Evolutionary conservation across 495 filamentous ascomycete genomes (phyloP), one percentile per base, ranked within the genome.

Genomic region (Trichoderma asperelloides): DNA sequence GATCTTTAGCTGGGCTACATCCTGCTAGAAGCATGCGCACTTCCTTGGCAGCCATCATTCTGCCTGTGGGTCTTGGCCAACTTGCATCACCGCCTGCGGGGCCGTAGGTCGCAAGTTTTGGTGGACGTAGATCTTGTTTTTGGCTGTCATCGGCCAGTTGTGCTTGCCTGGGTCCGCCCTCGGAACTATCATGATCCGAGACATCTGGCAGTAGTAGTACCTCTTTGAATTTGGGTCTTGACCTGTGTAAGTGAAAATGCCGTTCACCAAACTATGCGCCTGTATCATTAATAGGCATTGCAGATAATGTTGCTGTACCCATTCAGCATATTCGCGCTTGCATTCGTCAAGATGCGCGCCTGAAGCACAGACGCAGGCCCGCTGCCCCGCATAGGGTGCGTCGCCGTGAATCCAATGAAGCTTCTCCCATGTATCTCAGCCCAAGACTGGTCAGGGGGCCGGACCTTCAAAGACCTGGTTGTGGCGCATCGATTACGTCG

Each of bases 81-180:
- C 9, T 25, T 62, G 65, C 64, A 3, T 37, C 33, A 37, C 33
- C 23, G n/a, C 68, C 64, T 65, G 69, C 66, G 67, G 65, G 69
- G 65, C 43, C 65, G 27, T 28, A 57, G 65, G 47, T 33, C 45
- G 28, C 45, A 23, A 57, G 65, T 25, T 37, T 37, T 51, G 28
- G 21, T n/a, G 23, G 49, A 51, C 27, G 65, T 28, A 67, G 69
- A 72, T 72, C 71, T 69, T 28, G 39, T 30, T 72, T 72, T 72
- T 69, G 67, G 28, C 67, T 68, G 69, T 66, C 55, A 72, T 72
- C 71, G 71, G 57, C 23, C 57, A 30, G 62, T 40, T 21, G 33
- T 25, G 57, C 2, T 41, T 47, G 23, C 55, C 25, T 25, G 55
- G 55, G 55, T 60, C 51, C 28, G 25, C 27, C 25, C 25, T 28